A percentile compares a stretch with the other conserved stretches of the same genome.
Conservation (phyloP, 2,329 filamentous ascomycete genomes). For the Fusarium irregulare region DNA sequence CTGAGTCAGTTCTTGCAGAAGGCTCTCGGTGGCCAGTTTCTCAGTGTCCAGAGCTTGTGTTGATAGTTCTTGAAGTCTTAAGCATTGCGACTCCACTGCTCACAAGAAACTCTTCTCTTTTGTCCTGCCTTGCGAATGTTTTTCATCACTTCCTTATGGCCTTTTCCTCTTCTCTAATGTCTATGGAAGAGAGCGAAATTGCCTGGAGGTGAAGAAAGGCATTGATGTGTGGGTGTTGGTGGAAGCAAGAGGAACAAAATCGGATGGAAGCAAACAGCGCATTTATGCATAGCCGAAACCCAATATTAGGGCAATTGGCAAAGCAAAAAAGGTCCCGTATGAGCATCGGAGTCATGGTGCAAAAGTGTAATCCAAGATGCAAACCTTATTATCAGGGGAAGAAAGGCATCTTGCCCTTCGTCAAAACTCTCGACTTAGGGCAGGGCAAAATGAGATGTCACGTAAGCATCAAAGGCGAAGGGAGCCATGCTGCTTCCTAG, state of each 20-base stretch:
- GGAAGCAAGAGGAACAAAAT: no score
- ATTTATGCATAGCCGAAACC: no score
- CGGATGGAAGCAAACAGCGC: no score
- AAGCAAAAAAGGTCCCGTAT: no score
- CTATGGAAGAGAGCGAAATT: neutral
- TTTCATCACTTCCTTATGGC: neutral
- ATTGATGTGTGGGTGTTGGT: neutral
- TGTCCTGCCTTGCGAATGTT: neutral
- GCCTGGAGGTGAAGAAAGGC: neutral
- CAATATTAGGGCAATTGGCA: no score
- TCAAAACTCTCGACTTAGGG: neutral
- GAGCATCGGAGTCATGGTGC: no score
- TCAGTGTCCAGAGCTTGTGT: neutral
- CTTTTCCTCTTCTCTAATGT: neutral
- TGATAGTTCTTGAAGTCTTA: neutral
- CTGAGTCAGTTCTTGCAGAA: neutral
- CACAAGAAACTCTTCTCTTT: neutral
- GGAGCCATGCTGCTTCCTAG: neutral
- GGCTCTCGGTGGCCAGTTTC: neutral
- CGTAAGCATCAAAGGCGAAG: neutral
- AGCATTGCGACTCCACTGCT: neutral
- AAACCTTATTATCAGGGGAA: neutral
- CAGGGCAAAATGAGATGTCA: neutral
- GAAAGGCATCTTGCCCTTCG: neutral
- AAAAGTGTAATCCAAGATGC: no score